phyloP scores from a whole-genome alignment of 1,284 basidiomycete genomes.

The Baeospora myosura region DNA sequence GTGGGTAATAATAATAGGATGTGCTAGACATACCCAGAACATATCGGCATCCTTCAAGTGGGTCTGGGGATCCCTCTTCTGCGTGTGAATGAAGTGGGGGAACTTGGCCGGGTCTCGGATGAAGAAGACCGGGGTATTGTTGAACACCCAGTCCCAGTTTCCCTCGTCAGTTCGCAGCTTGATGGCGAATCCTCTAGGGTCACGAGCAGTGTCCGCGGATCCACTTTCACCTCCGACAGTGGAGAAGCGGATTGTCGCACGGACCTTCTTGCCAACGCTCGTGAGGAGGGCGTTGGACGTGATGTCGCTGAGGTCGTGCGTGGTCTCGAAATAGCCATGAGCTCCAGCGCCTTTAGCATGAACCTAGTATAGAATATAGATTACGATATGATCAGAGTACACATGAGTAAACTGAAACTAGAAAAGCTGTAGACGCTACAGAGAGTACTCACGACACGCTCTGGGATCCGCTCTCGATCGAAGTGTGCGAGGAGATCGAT shows the following conservation, averaged over 20 bases:
- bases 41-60: constrained; percentile 77
- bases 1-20: constrained; percentile 9
- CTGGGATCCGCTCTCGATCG: constrained; percentile 91
- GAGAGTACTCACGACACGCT: constrained; percentile 66
- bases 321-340: constrained; percentile 87
- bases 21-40: constrained; percentile 57
- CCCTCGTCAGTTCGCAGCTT: constrained; percentile 88
- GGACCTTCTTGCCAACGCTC: constrained; percentile 63
- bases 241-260: constrained; percentile 77
- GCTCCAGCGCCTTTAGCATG: constrained; percentile 86
- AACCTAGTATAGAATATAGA: constrained; percentile 39
- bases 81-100: constrained; percentile 93
- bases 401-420: no score
- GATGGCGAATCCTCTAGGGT: constrained; percentile 88
- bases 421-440: no score
- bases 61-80: constrained; percentile 88
- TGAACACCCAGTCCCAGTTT: constrained; percentile 87
- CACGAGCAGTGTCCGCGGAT: constrained; percentile 85
- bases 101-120: constrained; percentile 79
- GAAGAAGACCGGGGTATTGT: constrained; percentile 90
- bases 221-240: constrained; percentile 86
- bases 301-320: constrained; percentile 76
- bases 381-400: constrained; percentile 5
- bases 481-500: constrained; percentile 88
- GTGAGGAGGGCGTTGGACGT: constrained; percentile 68